phyloP scores from a whole-genome alignment of 2,329 filamentous ascomycete species.

The Penicillium sp. region DNA sequence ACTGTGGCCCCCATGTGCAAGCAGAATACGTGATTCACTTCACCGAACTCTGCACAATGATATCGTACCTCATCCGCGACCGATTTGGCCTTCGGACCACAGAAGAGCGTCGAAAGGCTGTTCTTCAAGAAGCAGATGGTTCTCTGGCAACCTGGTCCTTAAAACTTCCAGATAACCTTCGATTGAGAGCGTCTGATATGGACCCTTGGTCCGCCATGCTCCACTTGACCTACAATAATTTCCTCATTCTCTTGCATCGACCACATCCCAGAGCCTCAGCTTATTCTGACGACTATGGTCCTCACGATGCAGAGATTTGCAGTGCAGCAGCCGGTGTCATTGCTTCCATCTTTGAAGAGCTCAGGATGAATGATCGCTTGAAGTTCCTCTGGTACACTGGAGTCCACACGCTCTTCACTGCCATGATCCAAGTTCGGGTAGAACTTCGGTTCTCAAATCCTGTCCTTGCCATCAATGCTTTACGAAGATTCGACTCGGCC shows the following conservation, averaged over 20 bases:
- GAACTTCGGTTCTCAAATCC: slow-evolving; percentile 50
- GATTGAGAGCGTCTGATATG: slow-evolving; percentile 43
- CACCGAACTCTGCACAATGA: slow-evolving; percentile 53
- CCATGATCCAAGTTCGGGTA: slow-evolving; percentile 50
- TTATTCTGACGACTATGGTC: slow-evolving; percentile 47
- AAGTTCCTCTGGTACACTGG: slow-evolving; percentile 48
- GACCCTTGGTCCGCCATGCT: slow-evolving; percentile 48
- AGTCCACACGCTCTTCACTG: slow-evolving; percentile 48
- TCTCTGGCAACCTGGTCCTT: slow-evolving; percentile 46
- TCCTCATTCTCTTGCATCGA: slow-evolving; percentile 47
- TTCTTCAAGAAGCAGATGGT: slow-evolving; percentile 44
- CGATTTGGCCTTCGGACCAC: slow-evolving; percentile 44
- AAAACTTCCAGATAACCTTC: slow-evolving; percentile 42
- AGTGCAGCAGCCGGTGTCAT: slow-evolving; percentile 48
- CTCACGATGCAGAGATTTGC: slow-evolving; percentile 49
- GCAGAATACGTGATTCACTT: slow-evolving; percentile 51
- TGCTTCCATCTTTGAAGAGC: slow-evolving; percentile 47
- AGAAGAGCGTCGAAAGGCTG: slow-evolving; percentile 43
- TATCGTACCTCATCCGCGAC: slow-evolving; percentile 47
- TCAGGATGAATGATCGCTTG: slow-evolving; percentile 43
- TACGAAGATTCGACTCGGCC: slow-evolving; percentile 47
- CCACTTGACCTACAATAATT: slow-evolving; percentile 49
- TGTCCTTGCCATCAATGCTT: slow-evolving; percentile 47
- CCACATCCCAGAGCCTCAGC: slow-evolving; percentile 46
- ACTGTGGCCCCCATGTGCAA: slow-evolving; percentile 47